A percentile compares a stretch with the other conserved stretches of the same genome.
Conservation (phyloP, 805 yeast species). For the Monosporozyma aerobia region DNA sequence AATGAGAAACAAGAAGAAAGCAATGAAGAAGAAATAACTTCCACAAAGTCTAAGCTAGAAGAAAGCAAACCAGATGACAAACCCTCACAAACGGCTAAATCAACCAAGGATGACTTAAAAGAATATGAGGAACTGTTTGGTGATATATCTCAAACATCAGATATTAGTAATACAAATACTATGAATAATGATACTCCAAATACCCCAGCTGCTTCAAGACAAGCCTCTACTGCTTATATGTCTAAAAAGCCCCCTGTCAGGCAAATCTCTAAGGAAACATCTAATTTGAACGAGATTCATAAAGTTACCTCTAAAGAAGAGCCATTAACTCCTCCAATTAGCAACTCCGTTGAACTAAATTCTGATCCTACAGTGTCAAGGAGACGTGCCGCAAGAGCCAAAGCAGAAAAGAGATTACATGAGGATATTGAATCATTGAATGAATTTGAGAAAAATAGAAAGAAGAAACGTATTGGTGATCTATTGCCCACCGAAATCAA, state of each 20-base stretch:
- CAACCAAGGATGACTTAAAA: not conserved
- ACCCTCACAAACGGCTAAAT: not conserved
- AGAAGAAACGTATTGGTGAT: conserved; percentile 26
- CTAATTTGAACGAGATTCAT: no score
- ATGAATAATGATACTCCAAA: not conserved
- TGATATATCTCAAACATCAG: conserved; percentile 3
- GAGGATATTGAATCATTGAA: conserved; percentile 61
- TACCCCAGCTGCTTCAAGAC: conserved; percentile 3
- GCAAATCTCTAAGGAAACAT: not conserved
- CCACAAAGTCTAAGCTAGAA: not conserved
- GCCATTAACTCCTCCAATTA: not conserved
- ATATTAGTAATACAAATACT: not conserved
- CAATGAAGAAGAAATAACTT: not conserved
- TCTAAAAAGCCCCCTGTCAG: not conserved
- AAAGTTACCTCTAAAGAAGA: not conserved
- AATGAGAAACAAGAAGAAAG: not conserved
- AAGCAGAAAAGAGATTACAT: conserved; percentile 61
- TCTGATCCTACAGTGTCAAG: not conserved
- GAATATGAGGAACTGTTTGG: conserved; percentile 3
- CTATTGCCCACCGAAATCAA: conserved; percentile 35
- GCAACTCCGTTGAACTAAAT: not conserved
- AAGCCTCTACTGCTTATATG: not conserved
- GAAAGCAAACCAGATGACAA: not conserved
- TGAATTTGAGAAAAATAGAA: conserved; percentile 45
- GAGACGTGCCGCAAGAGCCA: conserved; percentile 49